Conservation (phyloP, 768 basidiomycete species). For the Lactarius deliciosus region DNA sequence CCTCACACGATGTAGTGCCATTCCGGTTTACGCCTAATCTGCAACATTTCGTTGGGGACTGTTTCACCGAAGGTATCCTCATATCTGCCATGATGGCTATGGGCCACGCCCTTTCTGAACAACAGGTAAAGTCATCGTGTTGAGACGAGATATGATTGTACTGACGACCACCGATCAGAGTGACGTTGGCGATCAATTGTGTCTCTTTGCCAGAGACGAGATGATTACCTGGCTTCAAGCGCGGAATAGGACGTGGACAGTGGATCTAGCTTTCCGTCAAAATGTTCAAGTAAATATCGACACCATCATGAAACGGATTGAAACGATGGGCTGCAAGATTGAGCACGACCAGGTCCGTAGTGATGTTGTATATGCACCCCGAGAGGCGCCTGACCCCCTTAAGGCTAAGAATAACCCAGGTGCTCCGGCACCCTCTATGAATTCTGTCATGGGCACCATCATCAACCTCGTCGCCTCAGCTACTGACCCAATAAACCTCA, state of each 20-base stretch:
- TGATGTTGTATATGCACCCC: constrained; percentile 13
- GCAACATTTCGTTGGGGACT: constrained; percentile 87
- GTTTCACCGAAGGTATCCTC: constrained; percentile 87
- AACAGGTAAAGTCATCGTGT: constrained; percentile 56
- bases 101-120: constrained; percentile 84
- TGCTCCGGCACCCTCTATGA: constrained; percentile 41
- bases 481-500: constrained; percentile 81
- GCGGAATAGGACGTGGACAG: constrained; percentile 53
- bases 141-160: constrained; percentile 4
- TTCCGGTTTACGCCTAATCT: constrained; percentile 98
- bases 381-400: not conserved
- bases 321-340: constrained; percentile 80
- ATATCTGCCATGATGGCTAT: constrained; percentile 89
- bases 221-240: constrained; percentile 71
- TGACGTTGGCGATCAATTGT: constrained; percentile 89
- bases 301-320: constrained; percentile 73
- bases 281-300: constrained; percentile 61
- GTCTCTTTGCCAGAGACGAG: constrained; percentile 91
- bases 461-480: constrained; percentile 81
- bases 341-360: constrained; percentile 75
- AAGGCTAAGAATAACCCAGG: constrained; percentile 36
- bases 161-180: constrained; percentile 48
- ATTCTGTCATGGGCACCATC: constrained; percentile 76
- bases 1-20: constrained; percentile 84
- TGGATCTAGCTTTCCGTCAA: constrained; percentile 59